Evolutionary conservation across 2,329 filamentous ascomycete genomes (phyloP).

Genomic region (Coleophoma cylindrospora): DNA sequence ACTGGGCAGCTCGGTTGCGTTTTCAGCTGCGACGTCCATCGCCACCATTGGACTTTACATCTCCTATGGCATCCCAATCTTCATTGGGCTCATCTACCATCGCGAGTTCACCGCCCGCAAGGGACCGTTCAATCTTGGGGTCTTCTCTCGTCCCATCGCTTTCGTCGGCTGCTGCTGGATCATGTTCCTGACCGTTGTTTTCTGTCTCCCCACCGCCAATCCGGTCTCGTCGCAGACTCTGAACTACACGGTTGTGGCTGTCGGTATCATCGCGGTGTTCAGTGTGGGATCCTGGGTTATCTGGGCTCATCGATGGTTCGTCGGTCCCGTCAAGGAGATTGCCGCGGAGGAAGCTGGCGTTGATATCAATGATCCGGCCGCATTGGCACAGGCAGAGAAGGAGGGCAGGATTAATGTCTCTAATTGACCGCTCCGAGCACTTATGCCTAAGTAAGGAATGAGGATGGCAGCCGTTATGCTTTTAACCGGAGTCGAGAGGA

Average conservation of each 20-base stretch:
- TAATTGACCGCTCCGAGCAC: too few relatives aligned
- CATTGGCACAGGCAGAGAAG: constrained; percentile 17
- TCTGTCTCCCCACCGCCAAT: constrained; percentile 51
- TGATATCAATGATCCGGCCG: constrained; percentile 29
- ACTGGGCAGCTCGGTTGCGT: constrained; percentile 49
- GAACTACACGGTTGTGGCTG: constrained; percentile 55
- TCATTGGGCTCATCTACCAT: constrained; percentile 48
- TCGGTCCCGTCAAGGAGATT: constrained; percentile 48
- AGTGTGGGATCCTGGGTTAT: constrained; percentile 43
- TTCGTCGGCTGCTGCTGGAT: constrained; percentile 46
- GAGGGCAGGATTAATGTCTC: constrained; percentile 4
- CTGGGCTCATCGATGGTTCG: constrained; percentile 50
- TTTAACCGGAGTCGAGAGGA: too few relatives aligned
- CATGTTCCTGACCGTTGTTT: constrained; percentile 48
- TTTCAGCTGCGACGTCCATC: constrained; percentile 52
- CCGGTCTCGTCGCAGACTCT: constrained; percentile 51
- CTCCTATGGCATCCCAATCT: constrained; percentile 51
- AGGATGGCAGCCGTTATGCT: not conserved
- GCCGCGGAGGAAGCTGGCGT: constrained; percentile 43
- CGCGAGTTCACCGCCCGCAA: constrained; percentile 42
- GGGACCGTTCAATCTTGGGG: constrained; percentile 48
- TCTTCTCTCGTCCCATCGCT: constrained; percentile 41
- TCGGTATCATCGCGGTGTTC: constrained; percentile 48
- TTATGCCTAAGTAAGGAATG: not conserved
- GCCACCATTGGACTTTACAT: constrained; percentile 55